Evolutionary conservation across 352 stramenopile genomes (phyloP).

Genomic region (Phytophthora pluvialis): DNA sequence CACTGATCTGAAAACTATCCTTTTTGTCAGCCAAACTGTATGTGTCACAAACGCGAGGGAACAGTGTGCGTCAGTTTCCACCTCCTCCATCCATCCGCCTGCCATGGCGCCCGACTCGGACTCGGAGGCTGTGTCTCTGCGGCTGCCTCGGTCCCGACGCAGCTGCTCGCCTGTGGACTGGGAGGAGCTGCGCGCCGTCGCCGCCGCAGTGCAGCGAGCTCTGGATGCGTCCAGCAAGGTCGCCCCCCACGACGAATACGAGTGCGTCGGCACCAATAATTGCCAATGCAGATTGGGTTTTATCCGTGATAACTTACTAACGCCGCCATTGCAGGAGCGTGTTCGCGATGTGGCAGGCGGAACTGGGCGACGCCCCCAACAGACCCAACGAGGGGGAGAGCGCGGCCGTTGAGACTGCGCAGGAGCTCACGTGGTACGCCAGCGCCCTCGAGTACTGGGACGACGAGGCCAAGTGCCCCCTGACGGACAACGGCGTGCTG

Average conservation of each 20-base stretch:
- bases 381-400: not conserved
- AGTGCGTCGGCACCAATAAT: conserved; percentile 38
- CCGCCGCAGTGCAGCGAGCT: conserved; percentile 62
- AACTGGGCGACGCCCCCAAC: conserved; percentile 51
- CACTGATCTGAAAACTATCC: no score
- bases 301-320: not conserved
- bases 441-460: conserved; percentile 84
- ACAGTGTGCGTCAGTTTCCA: not conserved
- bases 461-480: conserved; percentile 91
- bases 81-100: no score
- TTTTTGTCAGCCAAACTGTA: not conserved
- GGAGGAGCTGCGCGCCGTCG: conserved; percentile 54
- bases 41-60: not conserved
- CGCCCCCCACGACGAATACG: conserved; percentile 66
- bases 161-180: conserved; percentile 59
- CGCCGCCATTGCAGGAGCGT: conserved; percentile 48
- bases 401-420: not conserved
- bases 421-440: conserved; percentile 67
- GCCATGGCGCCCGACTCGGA: not conserved
- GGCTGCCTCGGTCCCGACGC: conserved; percentile 22
- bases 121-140: conserved; percentile 5
- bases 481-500: conserved; percentile 94
- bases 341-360: conserved; percentile 75
- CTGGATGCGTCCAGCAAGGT: conserved; percentile 62
- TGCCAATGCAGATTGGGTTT: not conserved